Conservation (phyloP, 2,329 filamentous ascomycete species). For the Alternaria arborescens region DNA sequence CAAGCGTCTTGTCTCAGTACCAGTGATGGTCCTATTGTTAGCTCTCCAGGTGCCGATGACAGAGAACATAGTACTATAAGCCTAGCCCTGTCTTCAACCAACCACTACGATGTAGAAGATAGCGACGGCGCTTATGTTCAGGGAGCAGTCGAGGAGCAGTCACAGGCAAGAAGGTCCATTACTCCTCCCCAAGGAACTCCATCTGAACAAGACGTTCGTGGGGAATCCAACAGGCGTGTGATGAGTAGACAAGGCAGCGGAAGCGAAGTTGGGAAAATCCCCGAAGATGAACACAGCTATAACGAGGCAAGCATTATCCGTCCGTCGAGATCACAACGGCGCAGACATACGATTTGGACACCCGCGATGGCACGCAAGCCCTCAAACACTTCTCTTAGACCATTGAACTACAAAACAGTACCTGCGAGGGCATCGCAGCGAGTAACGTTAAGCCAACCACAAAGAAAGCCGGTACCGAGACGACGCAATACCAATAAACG, state of each 20-base stretch:
- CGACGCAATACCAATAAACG: neutral
- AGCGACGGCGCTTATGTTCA: conserved; percentile 3
- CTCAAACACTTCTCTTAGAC: conserved; percentile 15
- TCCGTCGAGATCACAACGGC: conserved; percentile 2
- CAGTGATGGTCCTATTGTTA: conserved; percentile 4
- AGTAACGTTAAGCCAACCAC: conserved; percentile 5
- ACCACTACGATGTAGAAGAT: conserved; percentile 13
- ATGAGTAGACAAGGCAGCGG: conserved; percentile 2
- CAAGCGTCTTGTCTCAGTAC: too few species aligned
- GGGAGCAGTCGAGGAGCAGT: conserved; percentile 9
- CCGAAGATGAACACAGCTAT: conserved; percentile 1
- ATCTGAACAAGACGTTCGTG: neutral
- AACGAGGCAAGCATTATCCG: neutral
- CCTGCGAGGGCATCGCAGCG: conserved; percentile 6
- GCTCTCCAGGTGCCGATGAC: conserved; percentile 1
- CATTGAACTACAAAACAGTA: conserved; percentile 7
- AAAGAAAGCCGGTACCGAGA: neutral
- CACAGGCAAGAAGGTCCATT: conserved; percentile 15
- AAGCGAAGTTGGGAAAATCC: conserved; percentile 6
- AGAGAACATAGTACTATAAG: conserved; percentile 11
- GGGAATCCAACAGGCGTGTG: neutral
- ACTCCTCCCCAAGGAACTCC: conserved; percentile 11
- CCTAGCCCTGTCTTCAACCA: neutral
- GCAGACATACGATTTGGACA: neutral
- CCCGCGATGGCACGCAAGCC: neutral